A percentile compares a stretch with the other conserved stretches of the same genome.
phyloP scores from a whole-genome alignment of 345 rosid species.

The Citrus cavaleriei region DNA sequence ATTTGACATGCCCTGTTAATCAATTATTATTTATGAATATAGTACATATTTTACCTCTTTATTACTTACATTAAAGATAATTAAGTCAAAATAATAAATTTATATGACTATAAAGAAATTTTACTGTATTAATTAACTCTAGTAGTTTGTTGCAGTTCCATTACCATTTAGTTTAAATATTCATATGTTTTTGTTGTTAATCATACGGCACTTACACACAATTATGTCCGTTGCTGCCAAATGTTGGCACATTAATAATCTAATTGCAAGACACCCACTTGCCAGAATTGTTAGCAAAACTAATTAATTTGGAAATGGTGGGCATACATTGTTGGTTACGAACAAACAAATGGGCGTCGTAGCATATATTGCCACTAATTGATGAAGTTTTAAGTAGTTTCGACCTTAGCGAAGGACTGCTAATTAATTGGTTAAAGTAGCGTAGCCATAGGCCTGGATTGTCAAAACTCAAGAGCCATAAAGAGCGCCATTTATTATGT shows the following conservation, averaged over 20 bases:
- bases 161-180: neutral
- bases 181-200: neutral
- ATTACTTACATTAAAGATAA: no score
- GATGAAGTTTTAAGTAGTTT: neutral
- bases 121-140: neutral
- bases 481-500: neutral
- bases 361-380: neutral
- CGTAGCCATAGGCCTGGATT: neutral
- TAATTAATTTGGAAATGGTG: no score
- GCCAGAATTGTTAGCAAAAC: no score
- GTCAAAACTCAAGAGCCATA: neutral
- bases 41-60: no score
- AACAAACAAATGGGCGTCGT: neutral
- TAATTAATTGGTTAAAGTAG: neutral
- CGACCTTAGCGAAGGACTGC: neutral
- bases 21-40: no score
- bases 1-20: no score
- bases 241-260: neutral
- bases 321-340: no score
- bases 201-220: neutral
- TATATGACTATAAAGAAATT: no score
- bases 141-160: neutral
- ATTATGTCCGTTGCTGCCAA: neutral
- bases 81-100: no score
- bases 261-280: no score